Base-by-base conservation (phyloP, 345 rosid species). In the Ceriops tagal region DNA sequence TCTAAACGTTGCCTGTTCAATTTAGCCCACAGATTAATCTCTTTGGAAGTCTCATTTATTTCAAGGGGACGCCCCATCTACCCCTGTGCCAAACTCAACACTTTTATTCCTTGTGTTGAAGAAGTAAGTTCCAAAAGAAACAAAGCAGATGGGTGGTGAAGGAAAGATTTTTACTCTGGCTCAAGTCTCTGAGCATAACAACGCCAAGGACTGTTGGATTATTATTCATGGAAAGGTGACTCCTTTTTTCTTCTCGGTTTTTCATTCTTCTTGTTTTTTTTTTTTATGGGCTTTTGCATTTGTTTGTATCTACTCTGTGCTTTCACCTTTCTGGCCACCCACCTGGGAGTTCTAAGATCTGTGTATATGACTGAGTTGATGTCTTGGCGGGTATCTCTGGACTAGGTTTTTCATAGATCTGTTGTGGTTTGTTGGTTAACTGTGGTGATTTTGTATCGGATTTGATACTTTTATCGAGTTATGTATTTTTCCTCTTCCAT, bases 191-290 rank as follows among this genome's bases (percentile, higher is more conserved):
- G 69, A 81, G 81, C 96, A 90, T 74, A 80, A 81, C 69, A 73
- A 65, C 11, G 37, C 74, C 60, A 75, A 83, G 27, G 93, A 88
- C 49, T 88, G 96, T 60, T 88, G 96, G 96, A 77, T 90, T 71
- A 32, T 84, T 75, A 86, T 90, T 76, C 73, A 61, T 75, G 89
- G 82, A 76, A 90, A 85, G 91, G 93, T 79, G 11, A 31, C 61
- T 32, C 53, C 53, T 47, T 43, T n/a, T 35, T 6, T 21, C 5
- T 34, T 6, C 6, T 24, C 26, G 26, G 35, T 32, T 32, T 32
- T 32, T 32, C 26, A 24, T 32, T 6, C 6, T 32, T 34, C 22
- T 9, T 53, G 6, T 6, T 6, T 6, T 34, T 6, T 34, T 34
- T 34, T 22, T 9, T 53, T 15, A 35, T 26, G 13, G 3, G 6